Evolutionary conservation across 2,329 filamentous ascomycete genomes (phyloP).

Genomic region (Penicillium hesseltinei): DNA sequence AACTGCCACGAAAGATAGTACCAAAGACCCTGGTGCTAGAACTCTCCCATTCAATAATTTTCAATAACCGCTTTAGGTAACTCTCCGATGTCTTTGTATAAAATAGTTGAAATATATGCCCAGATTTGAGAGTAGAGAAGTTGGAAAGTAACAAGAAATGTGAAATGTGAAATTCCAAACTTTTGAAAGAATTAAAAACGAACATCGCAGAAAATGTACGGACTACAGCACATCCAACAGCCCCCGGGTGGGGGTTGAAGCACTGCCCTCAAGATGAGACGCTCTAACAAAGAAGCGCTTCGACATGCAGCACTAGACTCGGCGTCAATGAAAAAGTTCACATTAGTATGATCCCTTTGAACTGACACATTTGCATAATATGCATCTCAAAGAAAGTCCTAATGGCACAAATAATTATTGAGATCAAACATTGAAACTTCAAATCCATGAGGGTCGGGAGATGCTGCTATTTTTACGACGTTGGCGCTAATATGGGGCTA

Average conservation of each 20-base stretch:
- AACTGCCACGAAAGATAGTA: not conserved
- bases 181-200: not conserved
- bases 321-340: not conserved
- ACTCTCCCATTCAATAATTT: not conserved
- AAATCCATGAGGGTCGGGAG: not conserved
- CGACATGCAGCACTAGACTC: not conserved
- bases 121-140: not conserved
- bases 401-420: not conserved
- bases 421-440: not conserved
- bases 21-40: not conserved
- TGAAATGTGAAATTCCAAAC: not conserved
- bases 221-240: not conserved
- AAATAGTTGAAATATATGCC: not conserved
- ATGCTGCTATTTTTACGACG: slow-evolving; percentile 6
- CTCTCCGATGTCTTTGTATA: not conserved
- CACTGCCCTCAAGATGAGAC: slow-evolving; percentile 5
- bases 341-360: not conserved
- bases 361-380: not conserved
- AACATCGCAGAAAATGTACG: not conserved
- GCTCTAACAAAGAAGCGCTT: slow-evolving; percentile 6
- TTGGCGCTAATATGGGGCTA: slow-evolving; percentile 6
- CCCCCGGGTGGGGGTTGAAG: slow-evolving; percentile 1
- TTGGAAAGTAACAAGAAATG: not conserved
- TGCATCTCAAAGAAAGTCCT: not conserved
- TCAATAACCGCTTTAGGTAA: not conserved